phyloP scores from a whole-genome alignment of 2,329 filamentous ascomycete species.

The Xylaria sp. region DNA sequence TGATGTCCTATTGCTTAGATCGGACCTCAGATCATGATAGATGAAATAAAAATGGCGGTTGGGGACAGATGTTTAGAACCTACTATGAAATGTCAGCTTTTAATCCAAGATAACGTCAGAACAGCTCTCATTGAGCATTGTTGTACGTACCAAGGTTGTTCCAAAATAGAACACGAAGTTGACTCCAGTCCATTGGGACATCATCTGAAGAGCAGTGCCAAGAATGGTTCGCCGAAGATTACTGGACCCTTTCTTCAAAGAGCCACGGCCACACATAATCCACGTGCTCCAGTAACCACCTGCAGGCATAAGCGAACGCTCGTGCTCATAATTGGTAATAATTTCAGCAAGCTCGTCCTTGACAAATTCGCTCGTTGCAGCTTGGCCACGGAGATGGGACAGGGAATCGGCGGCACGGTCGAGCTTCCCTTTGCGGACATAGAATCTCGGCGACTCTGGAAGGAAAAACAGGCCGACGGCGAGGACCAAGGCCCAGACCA shows the following conservation, averaged over 20 bases:
- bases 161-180: conserved; percentile 80
- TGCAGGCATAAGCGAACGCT: conserved; percentile 74
- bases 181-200: conserved; percentile 84
- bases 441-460: conserved; percentile 88
- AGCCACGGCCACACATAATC: conserved; percentile 74
- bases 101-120: background rate
- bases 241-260: conserved; percentile 70
- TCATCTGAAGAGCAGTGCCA: conserved; percentile 80
- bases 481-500: conserved; percentile 82
- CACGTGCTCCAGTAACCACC: conserved; percentile 75
- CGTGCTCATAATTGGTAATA: conserved; percentile 88
- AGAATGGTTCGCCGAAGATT: conserved; percentile 78
- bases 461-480: conserved; percentile 77
- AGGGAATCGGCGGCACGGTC: conserved; percentile 72
- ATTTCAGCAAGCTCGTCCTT: conserved; percentile 85
- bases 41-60: background rate
- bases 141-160: conserved; percentile 69
- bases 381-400: conserved; percentile 77
- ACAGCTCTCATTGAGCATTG: background rate
- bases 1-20: background rate
- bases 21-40: background rate
- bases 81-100: conserved; percentile 30
- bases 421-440: conserved; percentile 79
- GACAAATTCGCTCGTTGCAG: conserved; percentile 77
- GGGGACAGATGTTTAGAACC: conserved; percentile 2